Percentiles rank a stretch among this genome's conserved stretches.
Conservation (phyloP, 1,284 basidiomycete genomes). For the Apiotrichum domesticum region DNA sequence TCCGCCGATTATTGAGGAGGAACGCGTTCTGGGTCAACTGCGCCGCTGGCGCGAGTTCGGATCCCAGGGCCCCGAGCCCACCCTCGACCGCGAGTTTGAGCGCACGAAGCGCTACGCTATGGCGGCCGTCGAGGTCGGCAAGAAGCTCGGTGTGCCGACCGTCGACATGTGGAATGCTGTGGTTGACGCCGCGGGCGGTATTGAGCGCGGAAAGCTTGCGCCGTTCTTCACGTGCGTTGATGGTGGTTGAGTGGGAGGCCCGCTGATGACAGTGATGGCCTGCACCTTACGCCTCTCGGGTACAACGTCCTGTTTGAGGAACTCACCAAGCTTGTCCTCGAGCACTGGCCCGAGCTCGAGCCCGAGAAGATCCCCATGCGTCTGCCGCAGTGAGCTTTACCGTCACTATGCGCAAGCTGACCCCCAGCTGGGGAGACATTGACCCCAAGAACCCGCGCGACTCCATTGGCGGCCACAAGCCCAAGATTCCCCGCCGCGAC, state of each 20-base stretch:
- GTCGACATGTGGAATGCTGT: conserved; percentile 65
- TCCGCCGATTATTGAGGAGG: conserved; percentile 66
- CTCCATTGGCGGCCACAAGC: conserved; percentile 14
- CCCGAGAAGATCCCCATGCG: conserved; percentile 31
- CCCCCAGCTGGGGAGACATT: conserved; percentile 23
- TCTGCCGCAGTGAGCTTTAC: conserved; percentile 31
- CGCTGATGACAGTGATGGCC: conserved; percentile 54
- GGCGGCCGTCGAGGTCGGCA: conserved; percentile 59
- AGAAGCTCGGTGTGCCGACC: conserved; percentile 54
- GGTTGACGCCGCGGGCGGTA: conserved; percentile 59
- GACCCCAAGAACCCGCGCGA: conserved; percentile 19
- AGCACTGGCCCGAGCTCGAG: conserved; percentile 63
- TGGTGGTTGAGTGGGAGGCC: too few species aligned
- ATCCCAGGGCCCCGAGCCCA: conserved; percentile 25
- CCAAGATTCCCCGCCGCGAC: conserved; percentile 10
- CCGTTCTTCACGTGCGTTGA: conserved; percentile 38
- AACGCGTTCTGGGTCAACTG: conserved; percentile 36
- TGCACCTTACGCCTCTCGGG: conserved; percentile 67
- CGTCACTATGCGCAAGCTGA: neutral
- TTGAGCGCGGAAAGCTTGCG: conserved; percentile 50
- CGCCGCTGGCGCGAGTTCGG: conserved; percentile 42
- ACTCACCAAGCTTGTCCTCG: conserved; percentile 56
- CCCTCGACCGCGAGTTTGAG: conserved; percentile 57
- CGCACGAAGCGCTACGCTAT: conserved; percentile 63
- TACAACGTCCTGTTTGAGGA: conserved; percentile 66